Conservation (phyloP, 306 rosid genomes). For the Vigna nakashimae region DNA sequence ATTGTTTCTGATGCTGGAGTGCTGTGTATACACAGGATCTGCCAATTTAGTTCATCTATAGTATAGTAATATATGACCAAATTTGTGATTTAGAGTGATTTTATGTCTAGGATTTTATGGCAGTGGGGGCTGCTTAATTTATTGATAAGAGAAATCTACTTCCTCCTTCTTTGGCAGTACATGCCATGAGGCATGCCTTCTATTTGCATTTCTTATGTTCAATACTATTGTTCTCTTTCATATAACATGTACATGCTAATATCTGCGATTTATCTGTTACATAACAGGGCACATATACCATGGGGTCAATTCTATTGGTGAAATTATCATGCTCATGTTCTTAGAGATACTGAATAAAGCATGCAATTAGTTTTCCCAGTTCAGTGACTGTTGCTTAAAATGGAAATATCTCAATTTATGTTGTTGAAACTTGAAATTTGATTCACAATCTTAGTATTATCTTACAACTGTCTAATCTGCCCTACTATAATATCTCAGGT, state of each 20-base stretch:
- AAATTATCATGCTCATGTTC: conserved; percentile 16
- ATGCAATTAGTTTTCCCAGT: neutral
- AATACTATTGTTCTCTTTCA: too few species aligned
- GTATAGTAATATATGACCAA: conserved; percentile 4
- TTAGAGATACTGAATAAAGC: neutral
- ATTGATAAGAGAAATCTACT: conserved; percentile 12
- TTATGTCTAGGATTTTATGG: neutral
- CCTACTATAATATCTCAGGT: conserved; percentile 54
- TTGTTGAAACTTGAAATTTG: conserved; percentile 9
- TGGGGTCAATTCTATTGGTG: conserved; percentile 26
- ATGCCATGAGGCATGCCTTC: neutral
- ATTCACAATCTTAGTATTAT: conserved; percentile 29
- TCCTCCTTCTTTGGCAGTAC: neutral
- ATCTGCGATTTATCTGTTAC: neutral
- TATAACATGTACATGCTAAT: neutral
- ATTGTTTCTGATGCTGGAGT: conserved; percentile 30
- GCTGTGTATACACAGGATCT: conserved; percentile 8
- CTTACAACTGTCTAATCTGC: conserved; percentile 32
- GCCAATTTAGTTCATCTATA: neutral
- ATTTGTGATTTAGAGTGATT: conserved; percentile 14
- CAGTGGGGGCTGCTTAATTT: neutral
- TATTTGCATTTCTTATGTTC: neutral
- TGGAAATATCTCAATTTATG: conserved; percentile 13
- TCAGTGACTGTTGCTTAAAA: conserved; percentile 15
- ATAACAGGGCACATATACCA: neutral